A percentile compares a stretch with the other conserved stretches of the same genome.
Evolutionary conservation across 441 rosid species (phyloP).

Genomic region (Sinapis alba): DNA sequence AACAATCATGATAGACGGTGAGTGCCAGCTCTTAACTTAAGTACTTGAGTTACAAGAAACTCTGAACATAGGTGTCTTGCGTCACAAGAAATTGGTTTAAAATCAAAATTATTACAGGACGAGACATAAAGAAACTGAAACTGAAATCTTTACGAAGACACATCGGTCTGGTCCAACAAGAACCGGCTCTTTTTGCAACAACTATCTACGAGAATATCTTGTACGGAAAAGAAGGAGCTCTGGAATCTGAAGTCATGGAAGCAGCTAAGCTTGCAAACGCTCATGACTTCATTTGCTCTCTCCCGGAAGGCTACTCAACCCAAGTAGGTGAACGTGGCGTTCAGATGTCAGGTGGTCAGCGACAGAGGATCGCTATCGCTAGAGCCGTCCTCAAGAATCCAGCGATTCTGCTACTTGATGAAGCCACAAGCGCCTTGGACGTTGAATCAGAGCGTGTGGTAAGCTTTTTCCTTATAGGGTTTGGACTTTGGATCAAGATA

Average conservation of each 20-base stretch:
- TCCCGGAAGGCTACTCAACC: constrained; percentile 82
- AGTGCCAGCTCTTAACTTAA: constrained; percentile 23
- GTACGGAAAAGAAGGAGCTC: constrained; percentile 85
- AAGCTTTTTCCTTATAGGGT: constrained; percentile 3
- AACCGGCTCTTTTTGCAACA: constrained; percentile 93
- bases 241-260: constrained; percentile 73
- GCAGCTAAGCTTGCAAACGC: constrained; percentile 89
- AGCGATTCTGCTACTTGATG: constrained; percentile 76
- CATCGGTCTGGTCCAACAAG: constrained; percentile 87
- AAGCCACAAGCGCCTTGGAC: constrained; percentile 91
- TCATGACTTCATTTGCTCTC: constrained; percentile 74
- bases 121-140: constrained; percentile 61
- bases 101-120: constrained; percentile 47
- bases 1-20: constrained; percentile 77
- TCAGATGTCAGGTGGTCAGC: constrained; percentile 87
- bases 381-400: constrained; percentile 90
- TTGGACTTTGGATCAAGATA: neutral
- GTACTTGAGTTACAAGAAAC: constrained; percentile 12
- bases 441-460: constrained; percentile 78
- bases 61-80: constrained; percentile 7
- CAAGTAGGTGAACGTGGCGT: constrained; percentile 86
- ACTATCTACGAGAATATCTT: constrained; percentile 81
- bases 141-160: constrained; percentile 74
- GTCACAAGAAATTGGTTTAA: neutral
- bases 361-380: constrained; percentile 89